Conservation (phyloP, 2,329 filamentous ascomycete species). For the Neofusicoccum cordaticola region DNA sequence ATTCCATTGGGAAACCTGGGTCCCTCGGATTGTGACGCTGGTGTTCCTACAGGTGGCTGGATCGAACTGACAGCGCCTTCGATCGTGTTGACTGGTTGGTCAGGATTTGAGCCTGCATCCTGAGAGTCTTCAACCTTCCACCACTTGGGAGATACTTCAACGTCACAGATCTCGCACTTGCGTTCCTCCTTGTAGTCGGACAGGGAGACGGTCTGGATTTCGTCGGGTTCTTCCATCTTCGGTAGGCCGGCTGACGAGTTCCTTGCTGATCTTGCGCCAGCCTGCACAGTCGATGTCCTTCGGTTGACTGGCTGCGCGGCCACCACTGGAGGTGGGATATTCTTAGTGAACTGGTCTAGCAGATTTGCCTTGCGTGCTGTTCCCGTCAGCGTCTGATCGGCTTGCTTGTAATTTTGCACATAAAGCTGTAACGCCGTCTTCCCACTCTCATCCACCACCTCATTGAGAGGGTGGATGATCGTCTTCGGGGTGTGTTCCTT, state of each 20-base stretch:
- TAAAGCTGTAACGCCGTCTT: conserved; percentile 81
- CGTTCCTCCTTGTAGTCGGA: background rate
- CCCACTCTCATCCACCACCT: conserved; percentile 68
- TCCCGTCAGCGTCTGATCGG: conserved; percentile 83
- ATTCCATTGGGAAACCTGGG: conserved; percentile 14
- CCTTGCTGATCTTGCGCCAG: conserved; percentile 34
- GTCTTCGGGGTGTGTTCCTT: conserved; percentile 76
- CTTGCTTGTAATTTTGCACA: conserved; percentile 88
- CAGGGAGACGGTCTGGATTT: conserved; percentile 26
- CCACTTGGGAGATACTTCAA: conserved; percentile 69
- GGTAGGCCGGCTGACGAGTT: conserved; percentile 27
- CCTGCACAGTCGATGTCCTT: conserved; percentile 41
- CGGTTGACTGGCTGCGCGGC: conserved; percentile 29
- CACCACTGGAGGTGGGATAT: conserved; percentile 43
- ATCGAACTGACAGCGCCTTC: background rate
- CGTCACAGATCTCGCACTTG: conserved; percentile 45
- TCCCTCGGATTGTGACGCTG: conserved; percentile 1
- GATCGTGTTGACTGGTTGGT: conserved; percentile 17
- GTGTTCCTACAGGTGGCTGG: background rate
- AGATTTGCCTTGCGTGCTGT: conserved; percentile 90
- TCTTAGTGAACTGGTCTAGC: conserved; percentile 60
- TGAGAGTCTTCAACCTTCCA: conserved; percentile 35
- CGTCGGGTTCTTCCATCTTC: conserved; percentile 37
- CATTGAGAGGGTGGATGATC: conserved; percentile 74
- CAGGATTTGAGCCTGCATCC: conserved; percentile 22